Base-by-base conservation (phyloP, 1,284 basidiomycete species). In the Vanrija sp. region DNA sequence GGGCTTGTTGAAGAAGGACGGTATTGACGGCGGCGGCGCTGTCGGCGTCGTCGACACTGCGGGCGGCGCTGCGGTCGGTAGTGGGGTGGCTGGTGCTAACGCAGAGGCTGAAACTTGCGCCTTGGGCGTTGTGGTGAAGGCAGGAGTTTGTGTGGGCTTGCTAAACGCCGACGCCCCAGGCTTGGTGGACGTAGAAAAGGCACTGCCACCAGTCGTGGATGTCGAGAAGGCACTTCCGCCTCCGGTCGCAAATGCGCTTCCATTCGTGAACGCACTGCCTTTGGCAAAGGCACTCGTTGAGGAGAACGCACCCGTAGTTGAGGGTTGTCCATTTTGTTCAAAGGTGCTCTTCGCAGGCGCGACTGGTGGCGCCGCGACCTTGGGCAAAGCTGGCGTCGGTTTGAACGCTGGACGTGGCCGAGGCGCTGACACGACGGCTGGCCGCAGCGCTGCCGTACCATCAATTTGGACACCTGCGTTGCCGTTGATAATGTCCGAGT, bases 401-500 rank as follows among this genome's bases (percentile, higher is more conserved):
- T 50, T 39, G n/a, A 29, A 50, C 14, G 21, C 40, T 1, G 54
- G 51, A 1, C 49, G 49, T 29, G 43, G 34, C 12, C 9, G 40
- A 29, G 15, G 43, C 19, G 6, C 43, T 23, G 23, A 28, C 23
- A 23, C 23, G 12, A 8, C 8, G 5, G 51, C 45, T n/a, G 45
- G 50, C 43, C 3, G 50, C 21, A 19, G 50, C 43, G 16, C 42
- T 21, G 14, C 26, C 5, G 40, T 45, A 15, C 57, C 57, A 26
- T 60, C 62, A 21, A 67, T 49, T 1, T 57, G 52, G 0, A 69
- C 63, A 0, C 71, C 69, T 8, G 80, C 80, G n/a, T 80, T 75
- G 1, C 90, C 91, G 65, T 95, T 89, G 56, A 95, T 89, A 54
- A 95, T 82, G 53, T 91, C 84, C 1, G 83, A 80, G 51, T 86